Percentiles rank a stretch among this genome's conserved stretches.
phyloP scores from a whole-genome alignment of 345 rosid species.

The Sisymbrium altissimum region DNA sequence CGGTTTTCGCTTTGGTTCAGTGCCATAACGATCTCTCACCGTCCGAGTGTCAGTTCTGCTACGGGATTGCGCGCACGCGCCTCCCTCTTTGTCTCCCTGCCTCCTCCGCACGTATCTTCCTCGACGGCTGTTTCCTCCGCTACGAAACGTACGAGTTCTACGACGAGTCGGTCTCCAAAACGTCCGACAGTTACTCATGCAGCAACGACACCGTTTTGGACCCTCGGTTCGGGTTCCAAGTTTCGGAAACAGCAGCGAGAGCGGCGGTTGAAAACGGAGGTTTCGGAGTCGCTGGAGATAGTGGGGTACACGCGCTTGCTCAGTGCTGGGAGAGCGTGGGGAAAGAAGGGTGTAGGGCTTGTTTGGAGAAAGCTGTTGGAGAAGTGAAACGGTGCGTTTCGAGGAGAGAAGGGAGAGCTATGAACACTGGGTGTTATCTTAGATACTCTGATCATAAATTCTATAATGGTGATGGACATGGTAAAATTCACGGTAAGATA shows the following conservation, averaged over 20 bases:
- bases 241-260: conserved; percentile 12
- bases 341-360: conserved; percentile 26
- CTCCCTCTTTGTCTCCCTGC: conserved; percentile 43
- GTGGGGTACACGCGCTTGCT: conserved; percentile 39
- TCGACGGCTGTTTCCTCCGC: conserved; percentile 52
- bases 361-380: conserved; percentile 36
- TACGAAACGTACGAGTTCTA: conserved; percentile 44
- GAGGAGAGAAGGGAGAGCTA: conserved; percentile 39
- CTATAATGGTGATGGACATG: conserved; percentile 11
- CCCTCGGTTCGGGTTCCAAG: background rate
- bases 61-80: conserved; percentile 28
- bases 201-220: conserved; percentile 27
- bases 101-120: conserved; percentile 45
- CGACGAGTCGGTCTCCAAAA: conserved; percentile 25
- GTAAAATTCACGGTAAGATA: conserved; percentile 5
- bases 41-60: conserved; percentile 41
- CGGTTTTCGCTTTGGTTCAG: conserved; percentile 33
- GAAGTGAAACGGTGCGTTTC: conserved; percentile 43
- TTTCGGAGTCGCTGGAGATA: conserved; percentile 27
- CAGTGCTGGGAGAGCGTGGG: conserved; percentile 48
- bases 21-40: conserved; percentile 43
- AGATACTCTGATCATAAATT: conserved; percentile 40
- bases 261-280: conserved; percentile 20
- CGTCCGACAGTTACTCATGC: conserved; percentile 8
- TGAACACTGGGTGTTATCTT: conserved; percentile 45